phyloP scores from a whole-genome alignment of 2,329 filamentous ascomycete species.

The Emergomyces africanus region DNA sequence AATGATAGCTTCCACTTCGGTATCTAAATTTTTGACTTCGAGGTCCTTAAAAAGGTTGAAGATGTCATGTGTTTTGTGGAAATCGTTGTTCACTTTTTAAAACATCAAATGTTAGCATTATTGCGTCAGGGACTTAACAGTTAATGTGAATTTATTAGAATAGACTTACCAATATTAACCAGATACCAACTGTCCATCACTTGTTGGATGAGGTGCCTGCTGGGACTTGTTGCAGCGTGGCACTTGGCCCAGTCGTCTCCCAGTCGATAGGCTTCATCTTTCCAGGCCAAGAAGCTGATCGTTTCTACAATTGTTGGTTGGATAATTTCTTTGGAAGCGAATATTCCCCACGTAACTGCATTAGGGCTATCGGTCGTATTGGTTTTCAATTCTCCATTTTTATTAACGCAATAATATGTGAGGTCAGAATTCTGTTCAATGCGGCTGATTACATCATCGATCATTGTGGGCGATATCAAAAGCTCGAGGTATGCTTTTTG shows the following conservation, averaged over 20 bases:
- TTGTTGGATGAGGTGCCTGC: constrained; percentile 63
- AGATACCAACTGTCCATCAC: constrained; percentile 89
- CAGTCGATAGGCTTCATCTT: constrained; percentile 90
- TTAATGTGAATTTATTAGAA: neutral
- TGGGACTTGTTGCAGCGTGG: constrained; percentile 62
- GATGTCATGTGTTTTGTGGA: constrained; percentile 70
- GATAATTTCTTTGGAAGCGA: constrained; percentile 98
- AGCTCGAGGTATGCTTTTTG: constrained; percentile 97
- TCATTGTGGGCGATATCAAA: constrained; percentile 67
- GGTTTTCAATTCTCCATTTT: constrained; percentile 65
- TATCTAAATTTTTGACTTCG: constrained; percentile 24
- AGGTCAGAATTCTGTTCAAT: constrained; percentile 68
- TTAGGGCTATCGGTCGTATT: constrained; percentile 82
- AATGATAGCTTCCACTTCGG: constrained; percentile 14
- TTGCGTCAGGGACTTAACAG: neutral
- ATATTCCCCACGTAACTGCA: constrained; percentile 98
- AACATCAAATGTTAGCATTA: constrained; percentile 13
- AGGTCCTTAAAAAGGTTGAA: constrained; percentile 79
- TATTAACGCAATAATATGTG: constrained; percentile 90
- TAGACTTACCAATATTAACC: constrained; percentile 72
- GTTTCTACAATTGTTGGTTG: constrained; percentile 99
- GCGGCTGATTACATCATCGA: constrained; percentile 61
- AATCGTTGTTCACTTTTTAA: constrained; percentile 87
- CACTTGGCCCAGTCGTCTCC: constrained; percentile 92
- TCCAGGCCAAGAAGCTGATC: constrained; percentile 95